Conservation (phyloP, 2,329 filamentous ascomycete species). For the Colletotrichum tofieldiae region DNA sequence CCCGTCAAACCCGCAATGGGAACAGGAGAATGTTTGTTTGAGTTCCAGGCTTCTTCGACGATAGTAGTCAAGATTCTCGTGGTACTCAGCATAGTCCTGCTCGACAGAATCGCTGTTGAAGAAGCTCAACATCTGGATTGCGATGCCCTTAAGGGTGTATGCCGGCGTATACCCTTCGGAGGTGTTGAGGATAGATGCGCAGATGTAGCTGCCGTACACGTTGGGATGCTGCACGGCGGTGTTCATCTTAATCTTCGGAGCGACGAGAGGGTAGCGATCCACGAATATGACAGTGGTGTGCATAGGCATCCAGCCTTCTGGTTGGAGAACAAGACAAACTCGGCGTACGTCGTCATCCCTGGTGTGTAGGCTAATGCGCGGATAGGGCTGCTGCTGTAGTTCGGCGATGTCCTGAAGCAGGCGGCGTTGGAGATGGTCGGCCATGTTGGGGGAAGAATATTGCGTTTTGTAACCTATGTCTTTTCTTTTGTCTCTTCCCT, state of each 20-base stretch:
- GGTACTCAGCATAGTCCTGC: constrained; percentile 50
- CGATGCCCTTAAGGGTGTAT: constrained; percentile 65
- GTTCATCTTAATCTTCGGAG: constrained; percentile 60
- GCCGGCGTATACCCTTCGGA: constrained; percentile 63
- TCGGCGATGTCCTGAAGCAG: constrained; percentile 63
- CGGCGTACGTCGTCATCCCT: constrained; percentile 54
- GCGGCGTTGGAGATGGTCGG: constrained; percentile 44
- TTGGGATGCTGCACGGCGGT: constrained; percentile 62
- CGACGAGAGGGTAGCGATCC: constrained; percentile 54
- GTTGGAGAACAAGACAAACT: constrained; percentile 62
- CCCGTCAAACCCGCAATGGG: constrained; percentile 46
- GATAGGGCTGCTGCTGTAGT: constrained; percentile 61
- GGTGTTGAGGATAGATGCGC: constrained; percentile 62
- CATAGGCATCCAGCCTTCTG: constrained; percentile 55
- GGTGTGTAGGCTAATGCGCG: constrained; percentile 60
- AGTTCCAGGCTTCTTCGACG: constrained; percentile 26
- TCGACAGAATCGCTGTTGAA: constrained; percentile 64
- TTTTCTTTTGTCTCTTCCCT: not conserved
- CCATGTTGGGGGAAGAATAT: constrained; percentile 8
- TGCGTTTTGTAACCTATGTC: not conserved
- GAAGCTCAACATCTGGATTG: constrained; percentile 68
- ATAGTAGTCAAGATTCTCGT: constrained; percentile 49
- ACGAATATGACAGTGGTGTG: constrained; percentile 61
- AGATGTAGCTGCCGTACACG: constrained; percentile 61
- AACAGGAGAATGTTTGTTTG: constrained; percentile 45